Conservation (phyloP, 345 rosid genomes). For the Brassica cretica region DNA sequence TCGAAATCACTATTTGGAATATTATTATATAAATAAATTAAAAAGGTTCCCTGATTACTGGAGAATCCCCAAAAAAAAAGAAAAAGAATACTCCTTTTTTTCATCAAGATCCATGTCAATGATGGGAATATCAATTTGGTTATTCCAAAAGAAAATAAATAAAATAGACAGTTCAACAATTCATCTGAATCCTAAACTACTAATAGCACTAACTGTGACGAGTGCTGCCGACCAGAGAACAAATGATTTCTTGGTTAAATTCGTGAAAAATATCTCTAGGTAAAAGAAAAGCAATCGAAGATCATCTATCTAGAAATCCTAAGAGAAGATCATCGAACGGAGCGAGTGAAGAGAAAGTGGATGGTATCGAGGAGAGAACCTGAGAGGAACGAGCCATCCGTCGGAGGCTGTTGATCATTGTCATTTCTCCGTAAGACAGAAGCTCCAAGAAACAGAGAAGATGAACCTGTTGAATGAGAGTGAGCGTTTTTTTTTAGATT, state of each 20-base stretch:
- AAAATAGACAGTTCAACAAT: neutral
- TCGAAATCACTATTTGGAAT: neutral
- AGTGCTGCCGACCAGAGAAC: neutral
- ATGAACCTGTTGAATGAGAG: constrained; percentile 5
- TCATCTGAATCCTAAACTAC: neutral
- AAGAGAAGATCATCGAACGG: neutral
- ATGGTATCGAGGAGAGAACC: constrained; percentile 14
- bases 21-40: neutral
- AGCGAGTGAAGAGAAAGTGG: neutral
- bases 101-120: constrained; percentile 3
- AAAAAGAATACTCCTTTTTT: neutral
- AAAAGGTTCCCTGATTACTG: constrained; percentile 1
- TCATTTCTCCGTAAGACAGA: constrained; percentile 10
- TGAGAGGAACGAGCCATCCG: constrained; percentile 38
- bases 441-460: neutral
- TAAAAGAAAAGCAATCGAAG: neutral
- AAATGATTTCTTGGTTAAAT: neutral
- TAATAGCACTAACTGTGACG: neutral
- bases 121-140: neutral
- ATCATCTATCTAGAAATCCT: neutral
- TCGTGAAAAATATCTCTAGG: neutral
- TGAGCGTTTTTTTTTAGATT: neutral
- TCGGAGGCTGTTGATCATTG: constrained; percentile 28
- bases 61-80: constrained; percentile 13
- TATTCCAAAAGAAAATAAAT: neutral